These are phyloP conservation scores for Coemansia asiatica DNA, from an alignment of 192 early-diverging fungal species.

Conservation along the genomic window DNA sequence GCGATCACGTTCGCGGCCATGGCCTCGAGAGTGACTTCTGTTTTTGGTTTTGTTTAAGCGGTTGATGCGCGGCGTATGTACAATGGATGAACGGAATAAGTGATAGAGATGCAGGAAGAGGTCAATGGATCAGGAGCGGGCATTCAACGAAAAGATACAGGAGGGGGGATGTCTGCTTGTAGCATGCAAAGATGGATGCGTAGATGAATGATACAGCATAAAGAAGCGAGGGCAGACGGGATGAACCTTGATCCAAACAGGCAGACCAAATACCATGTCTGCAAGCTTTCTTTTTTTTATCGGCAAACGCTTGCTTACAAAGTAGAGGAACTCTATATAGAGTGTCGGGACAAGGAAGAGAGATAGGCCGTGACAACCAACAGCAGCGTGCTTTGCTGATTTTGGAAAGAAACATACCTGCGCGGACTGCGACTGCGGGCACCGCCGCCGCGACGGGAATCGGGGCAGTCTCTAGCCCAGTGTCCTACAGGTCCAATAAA, in stretches of 20 bases:
- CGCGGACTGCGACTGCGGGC: constrained; percentile 47
- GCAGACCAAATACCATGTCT: neutral
- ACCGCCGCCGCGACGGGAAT: constrained; percentile 16
- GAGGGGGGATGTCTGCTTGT: neutral
- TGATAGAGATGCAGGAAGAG: neutral
- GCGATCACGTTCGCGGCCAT: constrained; percentile 8
- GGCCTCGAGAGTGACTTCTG: constrained; percentile 5
- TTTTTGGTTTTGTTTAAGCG: neutral
- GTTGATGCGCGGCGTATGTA: neutral
- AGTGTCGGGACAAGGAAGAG: neutral
- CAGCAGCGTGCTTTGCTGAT: neutral
- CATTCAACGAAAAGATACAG: neutral
- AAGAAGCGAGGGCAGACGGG: too few species aligned
- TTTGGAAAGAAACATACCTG: constrained; percentile 31
- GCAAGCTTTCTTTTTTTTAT: neutral
- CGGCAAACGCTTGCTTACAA: neutral
- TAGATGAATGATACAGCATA: too few species aligned
- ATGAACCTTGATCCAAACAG: too few species aligned
- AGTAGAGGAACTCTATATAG: neutral
- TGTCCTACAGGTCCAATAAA: constrained; percentile 29
- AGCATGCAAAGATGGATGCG: neutral
- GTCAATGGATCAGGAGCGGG: neutral
- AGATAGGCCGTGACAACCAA: neutral
- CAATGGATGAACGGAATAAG: neutral
- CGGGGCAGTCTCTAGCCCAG: constrained; percentile 51